Conservation (phyloP, 495 filamentous ascomycete genomes). For the Viridothelium virens region DNA sequence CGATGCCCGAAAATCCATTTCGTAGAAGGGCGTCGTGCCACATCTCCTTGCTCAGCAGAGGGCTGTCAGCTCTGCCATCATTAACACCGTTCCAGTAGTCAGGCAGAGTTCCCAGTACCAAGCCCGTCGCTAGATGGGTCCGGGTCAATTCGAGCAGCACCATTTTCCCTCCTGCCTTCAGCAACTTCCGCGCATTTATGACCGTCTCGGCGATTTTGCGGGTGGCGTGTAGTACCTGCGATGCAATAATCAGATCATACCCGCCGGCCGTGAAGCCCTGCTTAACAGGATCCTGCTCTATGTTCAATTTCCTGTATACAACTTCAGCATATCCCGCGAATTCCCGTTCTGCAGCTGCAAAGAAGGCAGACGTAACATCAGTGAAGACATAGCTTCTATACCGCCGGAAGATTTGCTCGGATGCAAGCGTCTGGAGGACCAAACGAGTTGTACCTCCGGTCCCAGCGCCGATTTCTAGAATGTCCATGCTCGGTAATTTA, state of each 20-base stretch:
- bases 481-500: slow-evolving; percentile 18
- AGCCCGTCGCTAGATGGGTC: not conserved
- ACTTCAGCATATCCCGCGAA: slow-evolving; percentile 13
- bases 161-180: slow-evolving; percentile 21
- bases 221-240: slow-evolving; percentile 23
- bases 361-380: slow-evolving; percentile 21
- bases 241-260: slow-evolving; percentile 24
- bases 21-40: not conserved
- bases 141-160: not conserved
- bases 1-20: not conserved
- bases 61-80: not conserved
- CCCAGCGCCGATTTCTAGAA: slow-evolving; percentile 28
- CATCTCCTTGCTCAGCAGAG: not conserved
- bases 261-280: slow-evolving; percentile 20
- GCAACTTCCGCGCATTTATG: slow-evolving; percentile 14
- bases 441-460: slow-evolving; percentile 20
- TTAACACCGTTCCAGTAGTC: not conserved
- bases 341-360: slow-evolving; percentile 16
- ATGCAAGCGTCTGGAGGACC: slow-evolving; percentile 6
- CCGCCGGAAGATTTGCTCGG: too few relatives aligned
- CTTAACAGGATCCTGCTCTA: slow-evolving; percentile 19
- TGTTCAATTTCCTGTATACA: slow-evolving; percentile 18
- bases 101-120: not conserved
- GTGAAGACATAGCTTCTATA: slow-evolving; percentile 18
- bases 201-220: slow-evolving; percentile 11